phyloP scores from a whole-genome alignment of 2,329 filamentous ascomycete genomes.

The Talaromyces atroroseus region DNA sequence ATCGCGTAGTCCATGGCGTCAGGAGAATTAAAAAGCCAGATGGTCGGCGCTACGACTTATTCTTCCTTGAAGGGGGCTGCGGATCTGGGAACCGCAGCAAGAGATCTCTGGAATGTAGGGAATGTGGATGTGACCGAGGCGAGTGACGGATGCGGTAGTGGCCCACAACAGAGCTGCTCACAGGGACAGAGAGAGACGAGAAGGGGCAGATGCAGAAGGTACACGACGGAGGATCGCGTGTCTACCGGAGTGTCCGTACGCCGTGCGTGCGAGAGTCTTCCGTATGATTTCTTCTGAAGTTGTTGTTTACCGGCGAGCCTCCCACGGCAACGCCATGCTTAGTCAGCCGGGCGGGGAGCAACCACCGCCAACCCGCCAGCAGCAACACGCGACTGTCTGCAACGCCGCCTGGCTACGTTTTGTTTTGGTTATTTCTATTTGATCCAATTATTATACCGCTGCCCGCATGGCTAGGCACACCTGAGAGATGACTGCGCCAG shows the following conservation, averaged over 20 bases:
- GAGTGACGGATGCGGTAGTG: slow-evolving; percentile 12
- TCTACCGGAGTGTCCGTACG: no score
- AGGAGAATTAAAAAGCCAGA: neutral
- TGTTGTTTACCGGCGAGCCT: neutral
- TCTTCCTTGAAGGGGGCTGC: no score
- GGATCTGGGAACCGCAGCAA: slow-evolving; percentile 18
- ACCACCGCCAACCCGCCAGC: neutral
- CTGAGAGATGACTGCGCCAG: no score
- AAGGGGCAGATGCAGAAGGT: slow-evolving; percentile 8
- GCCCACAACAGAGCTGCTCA: slow-evolving; percentile 1
- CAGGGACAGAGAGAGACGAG: slow-evolving; percentile 6
- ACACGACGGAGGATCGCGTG: no score
- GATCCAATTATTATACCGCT: neutral
- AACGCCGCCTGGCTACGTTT: slow-evolving; percentile 12
- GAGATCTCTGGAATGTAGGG: slow-evolving; percentile 14
- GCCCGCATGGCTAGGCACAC: neutral
- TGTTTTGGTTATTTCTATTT: neutral
- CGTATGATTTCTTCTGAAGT: no score
- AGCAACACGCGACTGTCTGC: neutral
- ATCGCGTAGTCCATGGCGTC: slow-evolving; percentile 48
- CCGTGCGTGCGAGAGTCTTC: no score
- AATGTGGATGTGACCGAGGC: slow-evolving; percentile 4
- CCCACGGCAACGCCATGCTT: neutral
- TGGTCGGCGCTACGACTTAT: neutral
- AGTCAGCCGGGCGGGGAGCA: neutral